Base-by-base conservation (phyloP, 2,329 filamentous ascomycete species). In the Fusarium xyrophilum region DNA sequence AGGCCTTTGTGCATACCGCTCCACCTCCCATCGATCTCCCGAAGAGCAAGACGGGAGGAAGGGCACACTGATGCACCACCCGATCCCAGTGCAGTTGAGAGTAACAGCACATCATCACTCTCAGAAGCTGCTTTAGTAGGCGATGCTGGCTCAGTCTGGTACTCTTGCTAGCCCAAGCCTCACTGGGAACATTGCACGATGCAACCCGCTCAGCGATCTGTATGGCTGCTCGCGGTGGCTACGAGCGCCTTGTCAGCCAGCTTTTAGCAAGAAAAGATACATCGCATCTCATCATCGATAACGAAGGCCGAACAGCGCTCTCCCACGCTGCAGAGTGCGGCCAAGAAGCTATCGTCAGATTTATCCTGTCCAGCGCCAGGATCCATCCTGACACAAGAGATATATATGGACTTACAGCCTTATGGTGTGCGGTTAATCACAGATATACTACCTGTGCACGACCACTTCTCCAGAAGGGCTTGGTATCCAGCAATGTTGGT, bases 211-310 rank as follows among this genome's bases (percentile, higher is more conserved):
- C 42, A 10, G n/a, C 25, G 0, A 9, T 60, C 3, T 64, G 27
- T 3, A 32, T 55, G 1, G 66, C 66, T 12, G 66, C 60, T 9
- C n/a, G 35, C 3, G 8, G 36, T 12, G 65, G 64, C 2, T 39
- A 68, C 1, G 50, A 53, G 8, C 19, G 14, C 0, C 13, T 68
- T 0, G 19, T 68, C 0, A 38, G 17, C 0, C 60, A 65, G 3
- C 25, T 68, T 0, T 27, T 68, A 35, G 39, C 43, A 3, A 50
- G 65, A 21, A 42, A 27, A 40, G 66, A 68, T 21, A 68, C 43
- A 10, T 15, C 54, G 0, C 4, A 14, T 6, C 14, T 59, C 2
- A 13, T 46, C 2, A 5, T 15, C 1, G 47, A 63, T 6, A 27
- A 3, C 2, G 4, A 21, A 5, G 42, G 43, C 7, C 51, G 62